phyloP scores from a whole-genome alignment of 495 filamentous ascomycete species.

The Mycothermus thermophilus region DNA sequence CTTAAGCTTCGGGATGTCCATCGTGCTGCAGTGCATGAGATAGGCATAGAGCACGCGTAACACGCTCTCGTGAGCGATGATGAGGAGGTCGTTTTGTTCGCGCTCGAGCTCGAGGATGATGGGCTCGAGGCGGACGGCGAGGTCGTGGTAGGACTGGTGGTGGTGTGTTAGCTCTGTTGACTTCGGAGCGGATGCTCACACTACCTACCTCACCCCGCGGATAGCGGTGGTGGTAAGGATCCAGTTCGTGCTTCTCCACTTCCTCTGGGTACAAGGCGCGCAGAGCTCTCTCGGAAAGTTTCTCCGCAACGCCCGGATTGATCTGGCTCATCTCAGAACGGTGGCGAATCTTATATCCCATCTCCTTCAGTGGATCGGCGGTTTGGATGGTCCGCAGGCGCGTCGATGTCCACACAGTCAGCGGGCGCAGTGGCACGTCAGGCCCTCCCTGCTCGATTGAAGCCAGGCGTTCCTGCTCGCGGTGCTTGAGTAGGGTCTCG shows the following conservation, averaged over 20 bases:
- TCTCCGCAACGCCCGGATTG: conserved; percentile 91
- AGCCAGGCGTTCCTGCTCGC: conserved; percentile 62
- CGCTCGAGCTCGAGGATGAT: conserved; percentile 97
- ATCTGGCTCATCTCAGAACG: conserved; percentile 92
- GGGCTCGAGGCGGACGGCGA: conserved; percentile 94
- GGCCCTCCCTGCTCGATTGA: conserved; percentile 54
- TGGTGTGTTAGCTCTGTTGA: too few species aligned
- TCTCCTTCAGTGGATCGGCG: conserved; percentile 58
- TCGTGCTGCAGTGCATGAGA: conserved; percentile 96
- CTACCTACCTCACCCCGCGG: conserved; percentile 69
- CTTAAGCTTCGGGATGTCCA: conserved; percentile 81
- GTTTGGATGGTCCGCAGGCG: conserved; percentile 82
- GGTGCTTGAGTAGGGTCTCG: conserved; percentile 64
- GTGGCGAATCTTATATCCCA: conserved; percentile 75
- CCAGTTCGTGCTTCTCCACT: conserved; percentile 78
- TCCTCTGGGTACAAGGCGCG: conserved; percentile 73
- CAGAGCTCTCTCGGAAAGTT: conserved; percentile 64
- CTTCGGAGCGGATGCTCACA: not conserved
- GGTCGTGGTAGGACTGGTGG: conserved; percentile 98
- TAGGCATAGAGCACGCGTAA: conserved; percentile 94
- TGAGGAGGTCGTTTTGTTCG: conserved; percentile 90
- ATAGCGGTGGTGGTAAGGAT: conserved; percentile 96
- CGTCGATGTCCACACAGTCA: conserved; percentile 92
- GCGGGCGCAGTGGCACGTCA: conserved; percentile 55
- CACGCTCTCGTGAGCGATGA: conserved; percentile 96